A percentile compares a stretch with the other conserved stretches of the same genome.
phyloP scores from a whole-genome alignment of 495 filamentous ascomycete species.

The Aspergillus sclerotiicarbonarius region DNA sequence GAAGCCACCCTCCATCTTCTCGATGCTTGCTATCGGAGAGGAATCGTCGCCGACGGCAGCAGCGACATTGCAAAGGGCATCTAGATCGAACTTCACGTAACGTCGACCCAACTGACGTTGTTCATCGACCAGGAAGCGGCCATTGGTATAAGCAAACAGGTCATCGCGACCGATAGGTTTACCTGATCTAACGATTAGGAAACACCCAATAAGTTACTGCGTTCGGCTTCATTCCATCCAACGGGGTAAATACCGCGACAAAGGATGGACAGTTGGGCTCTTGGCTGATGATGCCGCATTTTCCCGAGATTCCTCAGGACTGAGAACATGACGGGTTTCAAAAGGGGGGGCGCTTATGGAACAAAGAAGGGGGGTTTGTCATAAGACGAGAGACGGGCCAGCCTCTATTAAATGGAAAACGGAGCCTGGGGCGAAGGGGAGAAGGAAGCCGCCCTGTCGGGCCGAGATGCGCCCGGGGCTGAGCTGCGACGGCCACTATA shows the following conservation, averaged over 20 bases:
- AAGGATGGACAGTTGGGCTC: conserved; percentile 5
- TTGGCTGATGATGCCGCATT: not conserved
- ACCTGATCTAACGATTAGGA: conserved; percentile 14
- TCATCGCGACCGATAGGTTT: conserved; percentile 21
- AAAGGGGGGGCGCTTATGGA: no score
- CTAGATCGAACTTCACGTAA: conserved; percentile 30
- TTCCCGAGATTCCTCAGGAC: no score
- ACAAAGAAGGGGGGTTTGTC: no score
- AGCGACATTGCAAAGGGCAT: conserved; percentile 30
- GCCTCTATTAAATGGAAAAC: no score
- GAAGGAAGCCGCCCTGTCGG: no score
- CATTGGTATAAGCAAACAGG: conserved; percentile 36
- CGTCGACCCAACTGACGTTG: conserved; percentile 27
- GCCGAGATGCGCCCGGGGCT: no score
- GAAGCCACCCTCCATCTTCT: conserved; percentile 41
- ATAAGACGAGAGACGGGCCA: no score
- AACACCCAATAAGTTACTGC: not conserved
- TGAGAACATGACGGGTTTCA: no score
- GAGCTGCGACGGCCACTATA: no score
- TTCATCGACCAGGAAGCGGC: conserved; percentile 35
- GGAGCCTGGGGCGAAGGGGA: no score
- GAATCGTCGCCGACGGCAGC: conserved; percentile 16
- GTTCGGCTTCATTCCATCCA: not conserved
- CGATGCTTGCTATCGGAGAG: conserved; percentile 26
- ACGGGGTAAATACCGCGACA: conserved; percentile 1